Percentiles rank a stretch among this genome's conserved stretches.
phyloP scores from a whole-genome alignment of 2,329 filamentous ascomycete genomes.

The Juglanconis oblonga region DNA sequence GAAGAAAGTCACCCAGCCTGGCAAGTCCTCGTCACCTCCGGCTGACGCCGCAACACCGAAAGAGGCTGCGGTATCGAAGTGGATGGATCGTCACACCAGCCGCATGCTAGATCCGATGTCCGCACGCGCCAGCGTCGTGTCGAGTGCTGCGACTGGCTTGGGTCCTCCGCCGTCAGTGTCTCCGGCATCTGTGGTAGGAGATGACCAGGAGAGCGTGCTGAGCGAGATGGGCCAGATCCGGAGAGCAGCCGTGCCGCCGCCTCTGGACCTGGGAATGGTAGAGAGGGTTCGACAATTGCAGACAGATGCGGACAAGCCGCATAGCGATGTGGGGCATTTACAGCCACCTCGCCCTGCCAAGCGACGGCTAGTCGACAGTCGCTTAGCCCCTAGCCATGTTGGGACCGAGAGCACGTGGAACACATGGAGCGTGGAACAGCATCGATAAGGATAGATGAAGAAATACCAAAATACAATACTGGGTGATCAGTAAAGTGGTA shows the following conservation, averaged over 20 bases:
- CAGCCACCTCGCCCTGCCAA: too few species aligned
- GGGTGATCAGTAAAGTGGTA: too few species aligned
- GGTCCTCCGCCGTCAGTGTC: constrained; percentile 2
- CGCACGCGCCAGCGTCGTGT: constrained; percentile 6
- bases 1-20: too few species aligned
- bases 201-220: constrained; percentile 5
- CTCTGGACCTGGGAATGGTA: constrained; percentile 3
- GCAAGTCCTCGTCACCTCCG: too few species aligned
- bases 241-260: constrained; percentile 4
- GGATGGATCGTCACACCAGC: constrained; percentile 9
- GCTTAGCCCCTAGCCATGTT: too few species aligned
- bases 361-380: too few species aligned
- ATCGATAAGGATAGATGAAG: too few species aligned
- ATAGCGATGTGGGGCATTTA: too few species aligned
- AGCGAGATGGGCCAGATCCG: constrained; percentile 8
- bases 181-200: constrained; percentile 3
- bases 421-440: too few species aligned
- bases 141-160: background rate
- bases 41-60: background rate
- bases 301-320: background rate
- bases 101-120: constrained; percentile 11
- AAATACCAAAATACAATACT: too few species aligned
- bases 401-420: too few species aligned
- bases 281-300: background rate
- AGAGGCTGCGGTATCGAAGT: background rate